phyloP scores from a whole-genome alignment of 176 grass and related monocot genomes.

The Stipa capillata region DNA sequence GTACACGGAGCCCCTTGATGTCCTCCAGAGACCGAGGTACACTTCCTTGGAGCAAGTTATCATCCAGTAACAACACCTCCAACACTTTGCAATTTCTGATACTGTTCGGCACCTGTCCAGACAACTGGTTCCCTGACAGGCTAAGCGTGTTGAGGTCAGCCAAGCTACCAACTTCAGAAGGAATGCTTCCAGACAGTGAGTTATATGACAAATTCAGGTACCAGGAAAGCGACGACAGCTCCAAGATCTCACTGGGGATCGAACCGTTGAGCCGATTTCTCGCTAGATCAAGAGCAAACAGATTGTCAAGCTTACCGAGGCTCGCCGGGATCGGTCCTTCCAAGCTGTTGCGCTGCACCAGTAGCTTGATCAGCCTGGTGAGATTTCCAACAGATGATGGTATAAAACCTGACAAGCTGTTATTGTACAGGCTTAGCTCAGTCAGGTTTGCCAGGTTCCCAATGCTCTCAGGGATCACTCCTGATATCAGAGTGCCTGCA shows the following conservation, averaged over 20 bases:
- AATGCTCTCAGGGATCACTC: background rate
- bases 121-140: no score
- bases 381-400: background rate
- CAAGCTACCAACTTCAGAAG: no score
- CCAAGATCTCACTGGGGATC: background rate
- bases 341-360: background rate
- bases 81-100: no score
- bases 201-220: background rate
- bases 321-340: background rate
- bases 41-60: no score
- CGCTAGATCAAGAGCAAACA: background rate
- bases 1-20: constrained; percentile 1
- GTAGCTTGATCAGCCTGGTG: background rate
- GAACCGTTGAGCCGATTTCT: background rate
- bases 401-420: background rate
- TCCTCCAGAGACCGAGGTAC: background rate
- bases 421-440: background rate
- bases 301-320: background rate
- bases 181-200: background rate
- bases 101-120: no score
- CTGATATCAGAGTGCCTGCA: no score
- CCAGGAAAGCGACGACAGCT: background rate
- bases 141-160: no score
- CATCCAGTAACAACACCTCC: no score
- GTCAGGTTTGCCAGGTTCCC: background rate